Conservation (phyloP, 2,329 filamentous ascomycete genomes). For the Rhynchosporium agropyri region DNA sequence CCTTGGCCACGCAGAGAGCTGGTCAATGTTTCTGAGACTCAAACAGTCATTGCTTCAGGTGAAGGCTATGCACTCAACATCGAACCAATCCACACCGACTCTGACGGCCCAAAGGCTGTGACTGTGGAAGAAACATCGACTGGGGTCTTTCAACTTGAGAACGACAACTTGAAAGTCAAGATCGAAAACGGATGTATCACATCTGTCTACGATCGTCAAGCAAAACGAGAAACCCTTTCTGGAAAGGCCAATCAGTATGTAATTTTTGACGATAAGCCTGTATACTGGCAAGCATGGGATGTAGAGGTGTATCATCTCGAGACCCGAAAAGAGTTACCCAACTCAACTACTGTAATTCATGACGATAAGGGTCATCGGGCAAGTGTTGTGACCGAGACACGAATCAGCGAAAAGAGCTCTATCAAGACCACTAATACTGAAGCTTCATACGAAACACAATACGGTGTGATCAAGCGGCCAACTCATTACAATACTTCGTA, state of each 20-base stretch:
- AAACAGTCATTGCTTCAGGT: constrained; percentile 59
- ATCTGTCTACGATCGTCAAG: constrained; percentile 76
- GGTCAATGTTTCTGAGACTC: constrained; percentile 59
- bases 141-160: constrained; percentile 77
- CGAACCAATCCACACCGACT: constrained; percentile 51
- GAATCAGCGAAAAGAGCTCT: constrained; percentile 84
- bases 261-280: constrained; percentile 93
- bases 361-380: constrained; percentile 75
- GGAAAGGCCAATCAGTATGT: constrained; percentile 88
- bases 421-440: constrained; percentile 90
- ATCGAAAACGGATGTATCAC: constrained; percentile 78
- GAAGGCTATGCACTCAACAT: constrained; percentile 56
- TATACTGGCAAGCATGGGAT: constrained; percentile 98
- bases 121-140: constrained; percentile 53
- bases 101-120: constrained; percentile 50
- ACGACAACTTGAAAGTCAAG: constrained; percentile 74
- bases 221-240: constrained; percentile 76
- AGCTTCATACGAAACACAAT: constrained; percentile 94
- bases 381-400: constrained; percentile 80
- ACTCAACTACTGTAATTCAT: constrained; percentile 68
- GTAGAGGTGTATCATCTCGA: constrained; percentile 95
- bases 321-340: constrained; percentile 74
- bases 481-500: constrained; percentile 96
- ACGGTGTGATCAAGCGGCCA: constrained; percentile 82
- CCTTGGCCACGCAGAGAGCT: constrained; percentile 82